These are phyloP conservation scores for Sporothrix phasma DNA, from an alignment of 2,329 filamentous ascomycete genomes.

Conservation along the genomic window DNA sequence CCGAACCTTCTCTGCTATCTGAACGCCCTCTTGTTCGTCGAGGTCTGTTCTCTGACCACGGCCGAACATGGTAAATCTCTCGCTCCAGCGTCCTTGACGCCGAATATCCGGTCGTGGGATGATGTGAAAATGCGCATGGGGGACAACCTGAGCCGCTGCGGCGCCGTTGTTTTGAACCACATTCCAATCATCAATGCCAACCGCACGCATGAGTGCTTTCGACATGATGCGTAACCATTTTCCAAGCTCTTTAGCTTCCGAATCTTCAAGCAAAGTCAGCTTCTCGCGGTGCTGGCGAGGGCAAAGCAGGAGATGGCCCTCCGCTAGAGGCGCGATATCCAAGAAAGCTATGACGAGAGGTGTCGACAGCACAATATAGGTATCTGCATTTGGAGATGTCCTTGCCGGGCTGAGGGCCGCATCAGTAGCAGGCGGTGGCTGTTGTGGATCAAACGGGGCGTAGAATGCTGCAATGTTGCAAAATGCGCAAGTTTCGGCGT, in stretches of 20 bases:
- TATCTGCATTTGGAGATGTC: slow-evolving; percentile 33
- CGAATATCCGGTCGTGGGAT: slow-evolving; percentile 70
- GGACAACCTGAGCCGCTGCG: slow-evolving; percentile 82
- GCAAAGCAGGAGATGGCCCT: slow-evolving; percentile 73
- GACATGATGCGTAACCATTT: slow-evolving; percentile 61
- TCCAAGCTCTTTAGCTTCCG: slow-evolving; percentile 58
- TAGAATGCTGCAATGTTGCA: slow-evolving; percentile 48
- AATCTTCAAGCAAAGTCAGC: slow-evolving; percentile 56
- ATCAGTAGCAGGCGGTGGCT: slow-evolving; percentile 32
- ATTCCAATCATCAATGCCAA: slow-evolving; percentile 79
- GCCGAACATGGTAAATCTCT: slow-evolving; percentile 77
- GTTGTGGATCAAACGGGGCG: slow-evolving; percentile 35
- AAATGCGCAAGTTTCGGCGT: slow-evolving; percentile 44
- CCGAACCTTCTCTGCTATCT: slow-evolving; percentile 36
- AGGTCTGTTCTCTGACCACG: slow-evolving; percentile 61
- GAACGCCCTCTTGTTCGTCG: slow-evolving; percentile 62
- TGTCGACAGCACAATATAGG: slow-evolving; percentile 67
- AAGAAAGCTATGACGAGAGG: slow-evolving; percentile 74
- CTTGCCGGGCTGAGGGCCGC: slow-evolving; percentile 26
- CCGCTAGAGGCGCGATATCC: slow-evolving; percentile 81
- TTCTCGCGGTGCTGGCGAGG: slow-evolving; percentile 70
- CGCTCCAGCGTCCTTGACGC: slow-evolving; percentile 41
- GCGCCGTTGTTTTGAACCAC: slow-evolving; percentile 93
- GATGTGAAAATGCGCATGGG: slow-evolving; percentile 89
- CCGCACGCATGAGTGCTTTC: slow-evolving; percentile 56